A percentile compares a stretch with the other conserved stretches of the same genome.
phyloP scores from a whole-genome alignment of 768 basidiomycete species.

The Lactifluus rugatus region DNA sequence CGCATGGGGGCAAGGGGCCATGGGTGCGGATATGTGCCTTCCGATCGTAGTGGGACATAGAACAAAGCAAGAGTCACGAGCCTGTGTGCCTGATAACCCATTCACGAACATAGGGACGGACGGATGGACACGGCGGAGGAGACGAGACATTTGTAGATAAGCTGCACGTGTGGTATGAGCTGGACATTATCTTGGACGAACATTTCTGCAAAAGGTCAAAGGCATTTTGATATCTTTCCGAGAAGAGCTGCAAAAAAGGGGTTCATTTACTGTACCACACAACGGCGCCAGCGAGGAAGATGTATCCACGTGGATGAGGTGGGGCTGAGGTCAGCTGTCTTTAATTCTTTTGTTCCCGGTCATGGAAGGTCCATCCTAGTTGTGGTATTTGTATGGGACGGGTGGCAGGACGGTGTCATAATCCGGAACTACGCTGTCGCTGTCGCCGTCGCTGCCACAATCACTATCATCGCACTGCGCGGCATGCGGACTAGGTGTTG shows the following conservation, averaged over 20 bases:
- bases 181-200: neutral
- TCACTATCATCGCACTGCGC: neutral
- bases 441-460: neutral
- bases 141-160: neutral
- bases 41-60: neutral
- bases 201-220: slow-evolving; percentile 1
- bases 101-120: neutral
- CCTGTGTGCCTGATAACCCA: neutral
- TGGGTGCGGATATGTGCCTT: neutral
- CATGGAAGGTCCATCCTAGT: neutral
- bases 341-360: neutral
- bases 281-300: neutral
- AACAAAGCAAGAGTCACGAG: neutral
- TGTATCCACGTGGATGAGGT: neutral
- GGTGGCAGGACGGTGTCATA: neutral
- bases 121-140: neutral
- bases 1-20: neutral
- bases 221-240: neutral
- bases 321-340: neutral
- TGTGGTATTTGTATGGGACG: neutral
- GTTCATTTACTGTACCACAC: neutral
- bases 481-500: neutral
- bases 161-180: neutral
- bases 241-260: neutral
- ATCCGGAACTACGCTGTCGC: neutral